Evolutionary conservation across 2,329 filamentous ascomycete genomes (phyloP).

Genomic region (Ophiostoma pallidulum): DNA sequence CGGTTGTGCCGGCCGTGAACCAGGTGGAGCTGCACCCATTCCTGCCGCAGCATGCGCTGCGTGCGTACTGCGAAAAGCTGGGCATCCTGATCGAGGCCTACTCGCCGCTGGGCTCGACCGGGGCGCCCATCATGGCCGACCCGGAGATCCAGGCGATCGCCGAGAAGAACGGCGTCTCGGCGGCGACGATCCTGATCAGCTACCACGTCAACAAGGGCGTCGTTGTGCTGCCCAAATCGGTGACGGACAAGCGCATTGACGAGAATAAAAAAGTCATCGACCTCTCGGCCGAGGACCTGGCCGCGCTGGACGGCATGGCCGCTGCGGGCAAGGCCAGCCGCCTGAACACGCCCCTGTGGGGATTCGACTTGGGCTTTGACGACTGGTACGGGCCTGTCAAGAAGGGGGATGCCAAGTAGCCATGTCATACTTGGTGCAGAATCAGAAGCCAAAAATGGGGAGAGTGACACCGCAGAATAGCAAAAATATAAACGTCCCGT

Average conservation of each 20-base stretch:
- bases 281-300: conserved; percentile 3
- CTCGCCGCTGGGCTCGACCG: conserved; percentile 23
- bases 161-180: conserved; percentile 44
- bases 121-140: conserved; percentile 43
- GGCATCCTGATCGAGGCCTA: conserved; percentile 44
- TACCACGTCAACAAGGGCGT: conserved; percentile 60
- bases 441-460: too few species aligned
- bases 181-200: conserved; percentile 53
- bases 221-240: conserved; percentile 61
- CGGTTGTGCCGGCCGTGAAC: conserved; percentile 40
- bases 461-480: too few species aligned
- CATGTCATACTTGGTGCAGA: too few species aligned
- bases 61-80: conserved; percentile 43
- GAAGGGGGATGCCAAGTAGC: too few species aligned
- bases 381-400: conserved; percentile 11
- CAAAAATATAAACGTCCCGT: too few species aligned
- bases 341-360: conserved; percentile 7
- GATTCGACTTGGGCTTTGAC: conserved; percentile 9
- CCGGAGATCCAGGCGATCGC: conserved; percentile 49
- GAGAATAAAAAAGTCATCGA: too few species aligned
- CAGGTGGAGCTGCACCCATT: conserved; percentile 42
- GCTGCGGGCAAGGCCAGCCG: conserved; percentile 10
- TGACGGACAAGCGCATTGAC: conserved; percentile 50
- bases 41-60: conserved; percentile 38
- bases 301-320: conserved; percentile 2